phyloP scores from a whole-genome alignment of 1,284 basidiomycete species.

The Marasmius sp. region DNA sequence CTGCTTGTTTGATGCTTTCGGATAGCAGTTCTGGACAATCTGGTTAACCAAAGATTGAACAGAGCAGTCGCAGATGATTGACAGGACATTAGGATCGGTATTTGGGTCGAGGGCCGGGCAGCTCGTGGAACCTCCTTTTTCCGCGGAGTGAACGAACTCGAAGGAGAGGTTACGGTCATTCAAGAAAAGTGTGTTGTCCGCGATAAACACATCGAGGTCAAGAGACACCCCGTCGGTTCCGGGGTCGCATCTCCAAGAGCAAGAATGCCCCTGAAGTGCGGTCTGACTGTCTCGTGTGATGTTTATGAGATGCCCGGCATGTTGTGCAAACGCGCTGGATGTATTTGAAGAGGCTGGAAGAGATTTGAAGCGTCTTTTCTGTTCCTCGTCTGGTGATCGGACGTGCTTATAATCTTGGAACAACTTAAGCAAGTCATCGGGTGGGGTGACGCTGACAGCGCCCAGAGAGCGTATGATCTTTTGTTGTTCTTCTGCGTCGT shows the following conservation, averaged over 20 bases:
- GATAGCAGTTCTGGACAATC: neutral
- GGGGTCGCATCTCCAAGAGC: neutral
- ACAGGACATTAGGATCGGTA: neutral
- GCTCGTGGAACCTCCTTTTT: neutral
- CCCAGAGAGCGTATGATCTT: neutral
- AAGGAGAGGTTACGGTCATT: conserved; percentile 2
- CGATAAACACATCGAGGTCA: neutral
- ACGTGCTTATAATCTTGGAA: neutral
- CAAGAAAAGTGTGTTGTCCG: neutral
- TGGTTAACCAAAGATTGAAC: neutral
- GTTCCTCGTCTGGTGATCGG: neutral
- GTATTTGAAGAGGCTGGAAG: neutral
- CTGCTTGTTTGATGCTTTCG: neutral
- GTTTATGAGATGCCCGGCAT: neutral
- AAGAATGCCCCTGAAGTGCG: neutral
- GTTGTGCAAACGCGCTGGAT: neutral
- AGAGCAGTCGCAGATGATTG: neutral
- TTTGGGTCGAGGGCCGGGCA: neutral
- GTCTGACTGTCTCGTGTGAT: neutral
- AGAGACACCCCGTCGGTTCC: neutral
- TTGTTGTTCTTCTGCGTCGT: neutral
- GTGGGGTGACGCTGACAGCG: neutral
- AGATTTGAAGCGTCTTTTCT: neutral
- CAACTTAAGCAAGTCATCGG: neutral
- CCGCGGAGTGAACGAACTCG: neutral